Base-by-base conservation (phyloP, 108 stramenopile species). In the Aurantiochytrium sp. region DNA sequence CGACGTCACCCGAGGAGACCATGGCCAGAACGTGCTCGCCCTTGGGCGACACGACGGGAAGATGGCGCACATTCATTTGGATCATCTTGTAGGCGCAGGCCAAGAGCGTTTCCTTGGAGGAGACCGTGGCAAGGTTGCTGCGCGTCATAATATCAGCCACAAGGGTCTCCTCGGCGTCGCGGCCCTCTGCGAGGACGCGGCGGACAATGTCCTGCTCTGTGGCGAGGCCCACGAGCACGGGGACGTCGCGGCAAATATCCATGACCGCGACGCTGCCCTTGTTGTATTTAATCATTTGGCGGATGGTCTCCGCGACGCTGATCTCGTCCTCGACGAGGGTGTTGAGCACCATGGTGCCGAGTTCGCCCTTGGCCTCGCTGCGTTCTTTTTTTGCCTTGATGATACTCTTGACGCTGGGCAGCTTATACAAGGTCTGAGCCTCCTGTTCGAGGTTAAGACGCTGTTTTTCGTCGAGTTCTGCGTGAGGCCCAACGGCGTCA, bases 291-390 rank as follows among this genome's bases (percentile, higher is more conserved):
- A 53, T 53, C 76, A 83, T 83, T 23, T 83, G 76, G 6, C 28
- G 76, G 49, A 83, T 83, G 51, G 76, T 53, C 23, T 83, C 76
- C 1, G 49, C n/a, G 51, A 83, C 51, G 12, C 49, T 53, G 51
- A 83, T 83, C 28, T 83, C 51, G 76, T 83, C 76, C 76, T 83
- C 49, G 51, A 83, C 45, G 12, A 83, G 51, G 23, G 76, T 83
- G 51, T 83, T 83, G 28, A 83, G 76, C 49, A 83, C 76, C 76
- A 83, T 83, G 76, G 76, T 83, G 76, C 49, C 76, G 45, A 83
- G 49, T 4, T 83, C 76, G 51, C 76, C 76, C 49, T 53, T 47
- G 25, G 45, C 76, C 28, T 83, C 76, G 76, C 76, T 83, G 25
- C 51, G 45, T 4, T 47, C 12, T 45, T 83, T 47, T 45, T 83